Evolutionary conservation across 1,284 basidiomycete species (phyloP), one percentile per base, ranked within the genome.

Genomic region (Ustilago shanxiensis): DNA sequence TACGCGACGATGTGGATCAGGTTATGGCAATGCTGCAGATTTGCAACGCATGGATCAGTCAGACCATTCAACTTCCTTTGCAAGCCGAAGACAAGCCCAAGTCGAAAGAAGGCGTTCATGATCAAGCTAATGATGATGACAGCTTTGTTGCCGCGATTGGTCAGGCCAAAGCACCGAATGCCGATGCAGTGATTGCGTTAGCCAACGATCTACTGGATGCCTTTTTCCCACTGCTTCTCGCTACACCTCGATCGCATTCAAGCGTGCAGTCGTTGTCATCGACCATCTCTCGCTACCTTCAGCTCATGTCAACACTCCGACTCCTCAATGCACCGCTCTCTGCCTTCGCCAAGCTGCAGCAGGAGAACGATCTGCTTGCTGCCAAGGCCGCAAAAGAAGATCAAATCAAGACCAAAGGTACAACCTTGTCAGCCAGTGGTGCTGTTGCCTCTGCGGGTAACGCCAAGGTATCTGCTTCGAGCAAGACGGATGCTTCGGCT

Each of bases 141-240:
- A 31, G 50, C 2, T 39, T 62, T 22, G 66, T n/a, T 13, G n/a
- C 50, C 31, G 58, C 61, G 9, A 33, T 52, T 45, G 61, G 50
- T 14, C 14, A 41, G 22, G 55, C 39, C 54, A 62, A 66, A 28
- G 60, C 44, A 18, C 72, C 72, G 1, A 37, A 66, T 9, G 66
- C 66, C 16, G 60, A 71, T 9, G 49, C 63, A 8, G 57, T 66
- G 20, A 60, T 79, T 52, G 55, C 65, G n/a, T 53, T 79, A 24
- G 67, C 75, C 59, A 79, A 52, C 51, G 74, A 77, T 49, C 68
- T 77, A 52, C 59, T 79, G 26, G 78, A 79, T 37, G 73, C 72
- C 2, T 79, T 77, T 39, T 77, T 77, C 57, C 78, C 78, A 14
- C 66, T 79, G 24, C 54, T 79, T 24, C 57, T 79, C 2, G 60